Evolutionary conservation across 2,329 filamentous ascomycete species (phyloP), one percentile per base, ranked within the genome.

Genomic region (Penicillium expansum): DNA sequence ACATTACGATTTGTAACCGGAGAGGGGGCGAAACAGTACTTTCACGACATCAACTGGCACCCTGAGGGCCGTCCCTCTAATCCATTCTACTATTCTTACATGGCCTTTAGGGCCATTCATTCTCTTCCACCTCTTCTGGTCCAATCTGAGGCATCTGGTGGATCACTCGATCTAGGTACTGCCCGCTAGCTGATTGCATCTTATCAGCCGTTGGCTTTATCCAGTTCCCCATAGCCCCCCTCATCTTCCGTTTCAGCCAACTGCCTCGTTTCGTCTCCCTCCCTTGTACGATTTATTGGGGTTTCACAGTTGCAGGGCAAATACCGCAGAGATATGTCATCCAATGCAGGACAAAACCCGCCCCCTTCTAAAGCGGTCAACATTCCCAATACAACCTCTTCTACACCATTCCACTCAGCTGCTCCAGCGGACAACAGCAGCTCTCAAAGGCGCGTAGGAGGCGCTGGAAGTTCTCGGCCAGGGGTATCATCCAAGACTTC

Each of bases 401-500:
- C 73, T 54, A 58, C 71, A 41, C 62, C 73, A 50, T 72, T 71
- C 42, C 68, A 76, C 52, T 64, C 68, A 5, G 48, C 66, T 52
- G 57, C 67, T n/a, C 62, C 68, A 22, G 51, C 66, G 35, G 77
- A 79, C 33, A 68, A 62, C 38, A 64, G 72, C 51, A 64, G 72
- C 50, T 67, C 62, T 45, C 76, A 79, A 61, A 70, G 77, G 61
- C 74, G 77, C 49, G 63, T 68, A 47, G 75, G 75, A 55, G 71
- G 71, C 27, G 73, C 74, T 55, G 76, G 72, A 35, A 76, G 71
- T 55, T 74, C 75, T 63, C 76, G 75, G 11, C 62, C 75, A 45
- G 74, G 72, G 20, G 66, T 71, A 11, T 67, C 71, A 18, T 74
- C 76, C 52, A 76, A 75, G 56, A 72, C 66, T 43, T 60, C 65